Base-by-base conservation (phyloP, 805 yeast species). In the Hermanozyma aechmeae region DNA sequence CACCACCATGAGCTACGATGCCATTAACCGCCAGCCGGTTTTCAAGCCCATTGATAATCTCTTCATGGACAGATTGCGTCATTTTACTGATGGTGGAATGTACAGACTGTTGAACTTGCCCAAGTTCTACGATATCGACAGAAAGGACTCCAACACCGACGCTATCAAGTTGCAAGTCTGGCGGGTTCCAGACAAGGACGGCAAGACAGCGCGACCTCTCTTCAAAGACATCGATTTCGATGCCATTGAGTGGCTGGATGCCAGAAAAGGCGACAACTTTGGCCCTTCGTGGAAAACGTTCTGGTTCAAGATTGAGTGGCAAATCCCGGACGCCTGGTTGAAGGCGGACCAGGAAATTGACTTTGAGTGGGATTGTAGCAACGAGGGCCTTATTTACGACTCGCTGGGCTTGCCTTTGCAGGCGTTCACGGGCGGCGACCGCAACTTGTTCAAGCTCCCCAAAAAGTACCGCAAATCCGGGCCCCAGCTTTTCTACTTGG, bases 281-380 rank as follows among this genome's bases (percentile, higher is more conserved):
- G 96, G 97, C 0, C 98, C 98, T 3, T 80, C 93, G 10, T 89
- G 98, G 98, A 79, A 89, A 34, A 81, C 97, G 1, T 93, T 85
- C 39, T 89, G 98, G 98, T 85, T 92, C 56, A 71, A 74, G 41
- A 58, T 89, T 13, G 56, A 65, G 10, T 55, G 83, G 33, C 58
- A 61, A n/a, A 60, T 89, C 4, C 95, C 95, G 0, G 40, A 60
- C 11, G 50, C 63, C 3, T 78, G 83, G 82, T 26, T 62, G 13
- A 49, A 61, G 14, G 62, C 65, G 11, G 37, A 48, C 3, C 74
- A 71, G 22, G 66, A 63, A 33, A 67, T 84, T 23, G 58, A 79
- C 30, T 71, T 83, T 34, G 78, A 84, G 38, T 87, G 93, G 84
- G 94, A 89, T 50, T 75, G 86, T 27, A 72, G 75, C 30, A 79